Conservation (phyloP, 2,329 filamentous ascomycete genomes). For the Pseudopithomyces chartarum region DNA sequence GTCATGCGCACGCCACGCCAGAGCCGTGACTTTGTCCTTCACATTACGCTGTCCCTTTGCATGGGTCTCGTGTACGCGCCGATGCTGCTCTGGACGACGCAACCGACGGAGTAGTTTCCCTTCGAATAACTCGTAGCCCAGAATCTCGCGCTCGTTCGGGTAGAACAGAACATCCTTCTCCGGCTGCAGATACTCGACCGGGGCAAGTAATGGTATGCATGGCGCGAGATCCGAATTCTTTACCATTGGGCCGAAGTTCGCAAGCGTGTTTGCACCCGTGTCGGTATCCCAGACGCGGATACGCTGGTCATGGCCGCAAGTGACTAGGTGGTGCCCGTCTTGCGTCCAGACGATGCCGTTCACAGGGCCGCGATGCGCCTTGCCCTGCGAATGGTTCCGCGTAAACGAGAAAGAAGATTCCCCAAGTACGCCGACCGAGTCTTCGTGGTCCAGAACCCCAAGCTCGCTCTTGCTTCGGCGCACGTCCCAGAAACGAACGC, state of each 20-base stretch:
- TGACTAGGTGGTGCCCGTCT: slow-evolving; percentile 76
- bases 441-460: slow-evolving; percentile 81
- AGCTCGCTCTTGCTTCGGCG: slow-evolving; percentile 77
- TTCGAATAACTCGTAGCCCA: slow-evolving; percentile 79
- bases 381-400: slow-evolving; percentile 43
- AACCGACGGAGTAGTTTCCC: slow-evolving; percentile 75
- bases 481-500: slow-evolving; percentile 85
- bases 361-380: slow-evolving; percentile 79
- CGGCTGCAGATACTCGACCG: slow-evolving; percentile 60
- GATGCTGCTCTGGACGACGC: slow-evolving; percentile 59
- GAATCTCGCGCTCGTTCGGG: slow-evolving; percentile 75
- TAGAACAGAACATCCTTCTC: slow-evolving; percentile 74
- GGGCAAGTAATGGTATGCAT: slow-evolving; percentile 58
- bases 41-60: slow-evolving; percentile 46
- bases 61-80: slow-evolving; percentile 13
- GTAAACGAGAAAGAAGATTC: slow-evolving; percentile 49
- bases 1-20: slow-evolving; percentile 75
- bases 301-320: slow-evolving; percentile 79
- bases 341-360: slow-evolving; percentile 87
- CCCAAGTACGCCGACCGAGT: slow-evolving; percentile 70
- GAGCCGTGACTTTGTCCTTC: slow-evolving; percentile 65
- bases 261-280: slow-evolving; percentile 83
- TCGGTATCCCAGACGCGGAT: slow-evolving; percentile 86
- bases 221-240: slow-evolving; percentile 64
- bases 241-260: slow-evolving; percentile 82